Conservation (phyloP, 2,329 filamentous ascomycete genomes). For the Xylariaceae sp. region DNA sequence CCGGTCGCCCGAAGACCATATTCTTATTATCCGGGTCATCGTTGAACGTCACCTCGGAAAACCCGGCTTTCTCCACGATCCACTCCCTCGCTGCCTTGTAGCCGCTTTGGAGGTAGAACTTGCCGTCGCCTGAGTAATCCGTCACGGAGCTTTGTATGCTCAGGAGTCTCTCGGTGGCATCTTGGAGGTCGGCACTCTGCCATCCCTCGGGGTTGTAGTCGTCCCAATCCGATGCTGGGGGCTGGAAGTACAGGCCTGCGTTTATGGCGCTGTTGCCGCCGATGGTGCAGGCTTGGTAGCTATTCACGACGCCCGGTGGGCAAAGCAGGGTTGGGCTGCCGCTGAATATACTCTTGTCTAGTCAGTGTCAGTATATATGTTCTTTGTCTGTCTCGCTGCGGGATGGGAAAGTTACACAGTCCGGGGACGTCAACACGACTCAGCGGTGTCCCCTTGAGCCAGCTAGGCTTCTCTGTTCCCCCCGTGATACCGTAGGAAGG, state of each 20-base stretch:
- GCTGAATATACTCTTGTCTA: conserved; percentile 47
- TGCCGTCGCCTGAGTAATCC: conserved; percentile 41
- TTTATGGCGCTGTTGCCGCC: conserved; percentile 52
- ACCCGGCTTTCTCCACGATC: conserved; percentile 48
- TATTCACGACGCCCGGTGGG: conserved; percentile 36
- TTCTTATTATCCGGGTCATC: conserved; percentile 43
- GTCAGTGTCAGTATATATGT: neutral
- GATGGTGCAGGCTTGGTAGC: conserved; percentile 47
- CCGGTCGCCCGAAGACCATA: conserved; percentile 45
- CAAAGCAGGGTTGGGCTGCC: conserved; percentile 41
- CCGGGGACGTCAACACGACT: conserved; percentile 52
- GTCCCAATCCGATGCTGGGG: conserved; percentile 50
- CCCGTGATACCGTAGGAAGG: conserved; percentile 47
- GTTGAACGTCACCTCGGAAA: conserved; percentile 45
- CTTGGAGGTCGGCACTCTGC: conserved; percentile 47
- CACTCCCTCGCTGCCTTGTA: conserved; percentile 45
- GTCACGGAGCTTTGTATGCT: conserved; percentile 42
- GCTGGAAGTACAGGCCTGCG: conserved; percentile 50
- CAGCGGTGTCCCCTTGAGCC: conserved; percentile 45
- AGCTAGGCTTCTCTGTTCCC: conserved; percentile 43
- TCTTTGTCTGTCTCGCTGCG: too few relatives aligned
- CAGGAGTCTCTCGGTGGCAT: conserved; percentile 44
- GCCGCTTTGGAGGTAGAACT: conserved; percentile 45
- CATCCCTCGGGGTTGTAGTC: conserved; percentile 46
- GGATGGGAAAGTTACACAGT: conserved; percentile 36